phyloP scores from a whole-genome alignment of 768 basidiomycete genomes.

The Leccinum aurantiacum region DNA sequence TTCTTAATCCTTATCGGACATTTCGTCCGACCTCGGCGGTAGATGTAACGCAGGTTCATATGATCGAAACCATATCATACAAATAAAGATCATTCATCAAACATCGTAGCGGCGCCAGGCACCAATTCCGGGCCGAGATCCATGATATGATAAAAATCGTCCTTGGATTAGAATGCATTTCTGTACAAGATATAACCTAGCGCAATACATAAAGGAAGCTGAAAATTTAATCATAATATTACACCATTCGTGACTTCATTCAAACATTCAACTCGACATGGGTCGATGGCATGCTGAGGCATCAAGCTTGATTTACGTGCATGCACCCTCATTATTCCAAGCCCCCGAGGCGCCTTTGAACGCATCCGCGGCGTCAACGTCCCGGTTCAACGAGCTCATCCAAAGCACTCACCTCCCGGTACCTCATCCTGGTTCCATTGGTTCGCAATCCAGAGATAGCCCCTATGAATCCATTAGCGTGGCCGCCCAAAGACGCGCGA shows the following conservation, averaged over 20 bases:
- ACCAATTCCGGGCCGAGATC: too few relatives aligned
- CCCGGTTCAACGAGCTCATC: neutral
- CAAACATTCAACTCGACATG: neutral
- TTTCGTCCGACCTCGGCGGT: too few relatives aligned
- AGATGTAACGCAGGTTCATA: neutral
- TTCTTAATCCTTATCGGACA: too few relatives aligned
- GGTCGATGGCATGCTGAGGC: neutral
- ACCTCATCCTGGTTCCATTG: constrained; percentile 46
- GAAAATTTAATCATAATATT: neutral
- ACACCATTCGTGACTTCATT: neutral
- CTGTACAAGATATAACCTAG: neutral
- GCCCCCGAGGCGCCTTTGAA: constrained; percentile 46
- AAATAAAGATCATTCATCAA: neutral
- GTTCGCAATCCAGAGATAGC: constrained; percentile 49
- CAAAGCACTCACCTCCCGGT: constrained; percentile 26
- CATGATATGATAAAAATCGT: too few relatives aligned
- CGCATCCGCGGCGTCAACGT: neutral
- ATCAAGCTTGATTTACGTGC: constrained; percentile 19
- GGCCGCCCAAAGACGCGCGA: too few relatives aligned
- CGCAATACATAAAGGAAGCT: neutral
- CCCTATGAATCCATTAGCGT: constrained; percentile 28
- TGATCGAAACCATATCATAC: neutral
- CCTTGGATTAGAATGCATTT: too few relatives aligned
- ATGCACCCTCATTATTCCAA: constrained; percentile 59
- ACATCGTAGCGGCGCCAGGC: too few relatives aligned